Evolutionary conservation across 257 asterid genomes (phyloP), one percentile per base, ranked within the genome.

Genomic region (Primulina tabacum): DNA sequence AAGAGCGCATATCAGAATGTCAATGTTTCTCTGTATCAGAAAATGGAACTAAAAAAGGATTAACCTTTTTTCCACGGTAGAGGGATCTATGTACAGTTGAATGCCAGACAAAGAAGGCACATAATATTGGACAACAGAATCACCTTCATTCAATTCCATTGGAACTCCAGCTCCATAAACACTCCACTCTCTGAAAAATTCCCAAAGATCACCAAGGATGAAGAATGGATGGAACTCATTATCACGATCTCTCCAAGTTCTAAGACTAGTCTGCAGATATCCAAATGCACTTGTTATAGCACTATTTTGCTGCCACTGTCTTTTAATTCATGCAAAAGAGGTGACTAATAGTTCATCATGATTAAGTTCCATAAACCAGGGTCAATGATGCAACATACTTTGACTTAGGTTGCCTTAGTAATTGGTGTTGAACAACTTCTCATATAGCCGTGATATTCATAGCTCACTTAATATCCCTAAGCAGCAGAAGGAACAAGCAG

Each of bases 81-180:
- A 73, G 21, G 90, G 96, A 75, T 88, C 93, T 69, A 80, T 70
- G 69, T 90, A 90, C 33, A 92, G 88, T 71, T 92, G 98, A 75
- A 92, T 88, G 68, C 89, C 97, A 32, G 98, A 92, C 47, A 92
- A 83, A 61, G 89, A 90, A 6, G 98, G 98, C 38, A 86, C 96
- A 33, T 90, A 92, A 79, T 92, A 92, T 73, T 92, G 97, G 61
- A 90, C 81, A 69, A 92, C 95, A 2, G 89, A 87, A 80, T 87
- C 94, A 50, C 68, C 78, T 75, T 85, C 93, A 72, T 82, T 78
- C 79, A 88, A 28, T 74, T 84, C 71, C 52, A 92, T 82, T 60
- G 97, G 98, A 64, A 92, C 98, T 73, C 94, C 97, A 57, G 84
- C 98, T 63, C 98, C 97, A 80, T 92, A 92, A 3, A 89, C 96